Conservation (phyloP, 2,329 filamentous ascomycete genomes). For the Colletotrichum graminicola region DNA sequence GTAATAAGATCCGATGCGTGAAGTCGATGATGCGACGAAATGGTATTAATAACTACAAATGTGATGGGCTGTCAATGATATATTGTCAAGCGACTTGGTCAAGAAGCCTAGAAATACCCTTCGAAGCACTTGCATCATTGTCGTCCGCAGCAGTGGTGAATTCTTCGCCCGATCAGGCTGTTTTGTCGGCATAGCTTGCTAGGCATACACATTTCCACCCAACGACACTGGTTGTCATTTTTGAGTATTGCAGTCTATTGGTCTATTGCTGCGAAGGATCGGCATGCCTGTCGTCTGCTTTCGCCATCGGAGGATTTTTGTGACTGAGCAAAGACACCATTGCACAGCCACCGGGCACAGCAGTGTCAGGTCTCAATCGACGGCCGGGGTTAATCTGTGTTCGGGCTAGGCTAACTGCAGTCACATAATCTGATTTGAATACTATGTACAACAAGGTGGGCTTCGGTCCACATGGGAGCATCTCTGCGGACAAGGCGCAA, state of each 20-base stretch:
- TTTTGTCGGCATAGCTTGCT: neutral
- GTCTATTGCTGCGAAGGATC: neutral
- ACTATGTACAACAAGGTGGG: too few relatives aligned
- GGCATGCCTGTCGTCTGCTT: neutral
- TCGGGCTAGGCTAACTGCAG: neutral
- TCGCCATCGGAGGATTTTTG: neutral
- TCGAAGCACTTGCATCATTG: neutral
- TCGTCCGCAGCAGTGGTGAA: neutral
- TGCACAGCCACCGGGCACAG: conserved; percentile 4
- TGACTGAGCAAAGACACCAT: neutral
- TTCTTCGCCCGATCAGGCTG: neutral
- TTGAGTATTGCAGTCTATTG: neutral
- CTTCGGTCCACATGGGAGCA: neutral
- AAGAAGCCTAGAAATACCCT: neutral
- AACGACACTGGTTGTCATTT: neutral
- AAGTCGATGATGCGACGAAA: too few relatives aligned
- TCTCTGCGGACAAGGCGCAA: neutral
- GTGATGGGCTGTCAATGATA: neutral
- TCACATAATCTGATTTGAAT: neutral
- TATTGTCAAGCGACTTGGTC: too few relatives aligned
- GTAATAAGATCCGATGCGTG: neutral
- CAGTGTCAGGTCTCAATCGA: neutral
- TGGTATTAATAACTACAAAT: too few relatives aligned
- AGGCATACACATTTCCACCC: neutral
- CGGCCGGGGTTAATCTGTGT: neutral